These are phyloP conservation scores for Suillus tomentosus DNA, from an alignment of 768 basidiomycete genomes.

Conservation along the genomic window DNA sequence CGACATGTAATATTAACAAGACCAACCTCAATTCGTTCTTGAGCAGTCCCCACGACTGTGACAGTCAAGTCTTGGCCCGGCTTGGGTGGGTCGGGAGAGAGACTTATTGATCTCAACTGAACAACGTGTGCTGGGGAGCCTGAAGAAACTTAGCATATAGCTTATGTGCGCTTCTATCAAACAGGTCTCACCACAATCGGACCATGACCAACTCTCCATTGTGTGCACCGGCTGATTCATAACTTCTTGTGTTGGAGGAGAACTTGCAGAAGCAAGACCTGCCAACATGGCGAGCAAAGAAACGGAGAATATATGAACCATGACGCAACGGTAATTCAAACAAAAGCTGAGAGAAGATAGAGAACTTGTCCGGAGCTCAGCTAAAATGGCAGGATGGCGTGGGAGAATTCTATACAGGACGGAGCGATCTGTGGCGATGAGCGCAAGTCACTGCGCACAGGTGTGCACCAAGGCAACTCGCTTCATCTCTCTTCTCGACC, in stretches of 20 bases:
- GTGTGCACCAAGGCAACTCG: conserved; percentile 5
- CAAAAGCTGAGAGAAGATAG: conserved; percentile 8
- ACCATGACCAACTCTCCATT: conserved; percentile 62
- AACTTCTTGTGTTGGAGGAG: conserved; percentile 32
- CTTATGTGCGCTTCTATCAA: conserved; percentile 12
- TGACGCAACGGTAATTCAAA: conserved; percentile 18
- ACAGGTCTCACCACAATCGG: conserved; percentile 67
- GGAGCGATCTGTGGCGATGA: conserved; percentile 9
- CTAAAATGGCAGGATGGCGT: conserved; percentile 24
- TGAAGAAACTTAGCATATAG: conserved; percentile 29
- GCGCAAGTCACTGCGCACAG: neutral
- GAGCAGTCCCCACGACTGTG: conserved; percentile 63
- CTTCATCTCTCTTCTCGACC: neutral
- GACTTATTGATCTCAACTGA: conserved; percentile 67
- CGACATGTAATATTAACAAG: conserved; percentile 2
- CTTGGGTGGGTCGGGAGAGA: conserved; percentile 86
- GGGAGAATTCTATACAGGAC: conserved; percentile 15
- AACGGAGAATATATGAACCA: conserved; percentile 31
- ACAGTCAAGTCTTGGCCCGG: conserved; percentile 91
- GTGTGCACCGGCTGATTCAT: conserved; percentile 32
- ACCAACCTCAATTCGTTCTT: conserved; percentile 64
- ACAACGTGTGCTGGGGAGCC: conserved; percentile 49
- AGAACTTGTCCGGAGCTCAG: conserved; percentile 17
- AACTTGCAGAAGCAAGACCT: conserved; percentile 25
- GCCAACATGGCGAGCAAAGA: conserved; percentile 33